Base-by-base conservation (phyloP, 1,139 yeast species). In the Pichia sp. region DNA sequence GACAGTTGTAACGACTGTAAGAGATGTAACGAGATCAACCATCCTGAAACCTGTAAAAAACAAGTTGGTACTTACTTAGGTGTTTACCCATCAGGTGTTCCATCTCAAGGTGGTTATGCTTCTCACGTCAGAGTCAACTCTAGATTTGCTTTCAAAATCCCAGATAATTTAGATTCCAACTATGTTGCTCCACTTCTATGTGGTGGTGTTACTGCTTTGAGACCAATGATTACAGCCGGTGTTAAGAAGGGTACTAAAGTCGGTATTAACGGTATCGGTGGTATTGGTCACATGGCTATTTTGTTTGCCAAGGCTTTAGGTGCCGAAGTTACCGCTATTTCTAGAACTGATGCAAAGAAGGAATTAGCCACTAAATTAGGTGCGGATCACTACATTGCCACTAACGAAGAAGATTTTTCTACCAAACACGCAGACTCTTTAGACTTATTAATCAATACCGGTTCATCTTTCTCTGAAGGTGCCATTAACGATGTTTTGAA, bases 131-230 rank as follows among this genome's bases (percentile, higher is more conserved):
- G 78, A 49, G 79, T 73, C 33, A 64, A 71, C 52, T 73, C 73
- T 50, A 60, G 66, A 41, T 75, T 73, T 55, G 75, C 67, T 5
- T 72, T 77, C 59, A 68, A 69, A 31, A 72, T 79, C 49, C 85
- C 85, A 16, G 81, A 77, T 4, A 60, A 49, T 27, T 56, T 78
- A 49, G 64, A 65, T 27, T 57, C 71, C 10, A 64, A 62, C 39
- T 53, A 62, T 40, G 84, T 78, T 41, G 83, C 82, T 33, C 84
- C 85, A 26, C 66, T 79, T 55, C 63, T 79, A 66, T 79, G 85
- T 64, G 85, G 79, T 46, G 85, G 85, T 47, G 67, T 77, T 52
- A 80, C 85, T 29, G 78, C 72, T 3, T 79, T 65, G 57, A 67
- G 76, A 27, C 85, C 85, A 35, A 58, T 79, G 50, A 60, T 52